Evolutionary conservation across 345 rosid species (phyloP).

Genomic region (Corchorus olitorius): DNA sequence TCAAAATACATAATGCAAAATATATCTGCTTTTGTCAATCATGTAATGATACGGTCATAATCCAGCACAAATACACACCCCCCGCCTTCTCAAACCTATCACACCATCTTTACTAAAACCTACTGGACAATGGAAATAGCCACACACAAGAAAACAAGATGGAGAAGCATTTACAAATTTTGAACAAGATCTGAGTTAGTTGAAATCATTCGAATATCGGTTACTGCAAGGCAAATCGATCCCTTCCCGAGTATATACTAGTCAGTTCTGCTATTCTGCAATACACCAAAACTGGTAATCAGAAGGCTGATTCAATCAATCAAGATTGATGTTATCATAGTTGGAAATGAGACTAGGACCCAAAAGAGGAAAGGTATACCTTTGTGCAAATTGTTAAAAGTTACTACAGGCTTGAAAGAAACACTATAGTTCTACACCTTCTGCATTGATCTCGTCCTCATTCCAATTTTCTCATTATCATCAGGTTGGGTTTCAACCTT

Average conservation of each 20-base stretch:
- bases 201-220: neutral
- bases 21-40: no score
- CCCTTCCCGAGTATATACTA: neutral
- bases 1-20: no score
- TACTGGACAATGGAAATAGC: no score
- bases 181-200: neutral
- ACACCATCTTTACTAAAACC: no score
- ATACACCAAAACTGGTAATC: neutral
- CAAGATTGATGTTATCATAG: neutral
- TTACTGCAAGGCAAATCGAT: neutral
- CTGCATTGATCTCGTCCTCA: slow-evolving; percentile 36
- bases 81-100: no score
- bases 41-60: no score
- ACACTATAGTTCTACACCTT: slow-evolving; percentile 23
- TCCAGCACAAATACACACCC: no score
- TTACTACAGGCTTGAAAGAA: neutral
- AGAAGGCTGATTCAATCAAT: neutral
- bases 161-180: slow-evolving; percentile 27
- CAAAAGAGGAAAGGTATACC: slow-evolving; percentile 4
- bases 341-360: slow-evolving; percentile 1
- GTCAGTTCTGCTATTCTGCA: slow-evolving; percentile 11
- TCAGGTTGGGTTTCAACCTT: slow-evolving; percentile 20
- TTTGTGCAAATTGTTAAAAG: slow-evolving; percentile 7
- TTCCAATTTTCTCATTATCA: slow-evolving; percentile 18
- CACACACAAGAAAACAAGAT: neutral